These are phyloP conservation scores for Alternaria gaisen DNA, from an alignment of 2,329 filamentous ascomycete species.

Conservation along the genomic window DNA sequence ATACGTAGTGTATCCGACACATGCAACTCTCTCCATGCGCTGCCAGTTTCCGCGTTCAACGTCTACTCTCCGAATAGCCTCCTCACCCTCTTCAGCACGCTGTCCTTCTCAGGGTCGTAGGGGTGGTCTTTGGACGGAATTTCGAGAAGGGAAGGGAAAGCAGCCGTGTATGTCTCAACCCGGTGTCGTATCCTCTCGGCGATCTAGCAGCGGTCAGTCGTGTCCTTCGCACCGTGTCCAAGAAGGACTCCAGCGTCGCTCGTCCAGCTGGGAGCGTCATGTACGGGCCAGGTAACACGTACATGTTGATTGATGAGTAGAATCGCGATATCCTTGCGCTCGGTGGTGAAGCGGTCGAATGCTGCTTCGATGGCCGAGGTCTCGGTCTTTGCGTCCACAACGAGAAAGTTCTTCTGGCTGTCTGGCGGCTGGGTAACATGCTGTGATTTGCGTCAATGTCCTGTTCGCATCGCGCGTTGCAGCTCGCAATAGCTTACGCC, in stretches of 20 bases:
- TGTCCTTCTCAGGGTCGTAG: conserved; percentile 99
- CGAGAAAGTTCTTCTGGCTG: conserved; percentile 95
- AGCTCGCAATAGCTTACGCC: conserved; percentile 69
- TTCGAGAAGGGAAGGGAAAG: conserved; percentile 95
- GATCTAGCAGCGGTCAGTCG: conserved; percentile 65
- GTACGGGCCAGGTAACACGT: conserved; percentile 36
- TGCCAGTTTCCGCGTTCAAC: not conserved
- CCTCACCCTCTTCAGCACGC: conserved; percentile 87
- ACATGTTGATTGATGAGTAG: conserved; percentile 98
- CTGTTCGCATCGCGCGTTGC: not conserved
- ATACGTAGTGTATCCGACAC: not conserved
- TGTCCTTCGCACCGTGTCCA: not conserved
- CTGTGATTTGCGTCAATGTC: conserved; percentile 58
- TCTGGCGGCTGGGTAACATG: conserved; percentile 91
- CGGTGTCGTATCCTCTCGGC: conserved; percentile 91
- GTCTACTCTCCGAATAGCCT: conserved; percentile 75
- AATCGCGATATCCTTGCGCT: conserved; percentile 96
- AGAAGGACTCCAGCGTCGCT: no score
- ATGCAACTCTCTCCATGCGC: not conserved
- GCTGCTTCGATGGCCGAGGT: conserved; percentile 85
- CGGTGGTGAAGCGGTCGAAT: conserved; percentile 86
- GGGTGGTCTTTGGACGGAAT: conserved; percentile 99
- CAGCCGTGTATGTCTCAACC: conserved; percentile 90
- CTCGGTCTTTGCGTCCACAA: conserved; percentile 94
- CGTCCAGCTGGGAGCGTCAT: no score